phyloP scores from a whole-genome alignment of 2,329 filamentous ascomycete genomes.

The Ophiocordyceps camponoti-floridani region DNA sequence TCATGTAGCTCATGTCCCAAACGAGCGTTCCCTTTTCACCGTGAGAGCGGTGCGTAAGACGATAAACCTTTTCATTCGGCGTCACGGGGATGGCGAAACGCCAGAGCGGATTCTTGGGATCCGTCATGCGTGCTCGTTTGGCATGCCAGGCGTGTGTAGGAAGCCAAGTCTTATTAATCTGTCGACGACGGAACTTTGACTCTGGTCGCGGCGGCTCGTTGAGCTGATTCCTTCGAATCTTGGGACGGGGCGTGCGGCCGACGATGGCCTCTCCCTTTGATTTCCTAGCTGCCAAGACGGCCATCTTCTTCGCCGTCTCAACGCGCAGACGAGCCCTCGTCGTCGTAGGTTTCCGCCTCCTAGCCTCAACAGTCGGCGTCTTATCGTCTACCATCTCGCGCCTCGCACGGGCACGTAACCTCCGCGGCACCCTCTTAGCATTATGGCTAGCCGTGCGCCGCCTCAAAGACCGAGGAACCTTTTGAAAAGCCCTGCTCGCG shows the following conservation, averaged over 20 bases:
- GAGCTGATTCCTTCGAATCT: conserved; percentile 52
- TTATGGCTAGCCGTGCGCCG: conserved; percentile 90
- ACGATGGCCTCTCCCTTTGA: conserved; percentile 19
- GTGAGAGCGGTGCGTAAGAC: conserved; percentile 67
- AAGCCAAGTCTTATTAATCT: conserved; percentile 79
- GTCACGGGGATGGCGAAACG: conserved; percentile 72
- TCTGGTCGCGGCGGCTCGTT: conserved; percentile 38
- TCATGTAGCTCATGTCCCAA: conserved; percentile 92
- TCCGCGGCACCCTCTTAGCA: conserved; percentile 69
- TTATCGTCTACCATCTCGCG: conserved; percentile 77
- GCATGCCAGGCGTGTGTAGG: conserved; percentile 90
- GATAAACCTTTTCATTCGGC: conserved; percentile 77
- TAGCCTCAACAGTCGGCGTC: conserved; percentile 58
- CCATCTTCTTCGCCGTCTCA: conserved; percentile 58
- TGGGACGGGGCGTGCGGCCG: conserved; percentile 30
- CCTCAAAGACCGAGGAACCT: conserved; percentile 69
- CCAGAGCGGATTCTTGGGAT: conserved; percentile 67
- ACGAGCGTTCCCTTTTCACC: conserved; percentile 59
- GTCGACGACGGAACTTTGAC: conserved; percentile 66
- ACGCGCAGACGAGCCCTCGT: conserved; percentile 45
- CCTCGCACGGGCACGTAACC: conserved; percentile 51
- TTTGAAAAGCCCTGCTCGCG: conserved; percentile 68
- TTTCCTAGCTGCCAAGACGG: conserved; percentile 41
- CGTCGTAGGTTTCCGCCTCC: conserved; percentile 41
- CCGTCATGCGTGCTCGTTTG: conserved; percentile 79